Percentiles rank a stretch among this genome's conserved stretches.
Evolutionary conservation across 257 asterid genomes (phyloP).

Genomic region (Mentha longifolia): DNA sequence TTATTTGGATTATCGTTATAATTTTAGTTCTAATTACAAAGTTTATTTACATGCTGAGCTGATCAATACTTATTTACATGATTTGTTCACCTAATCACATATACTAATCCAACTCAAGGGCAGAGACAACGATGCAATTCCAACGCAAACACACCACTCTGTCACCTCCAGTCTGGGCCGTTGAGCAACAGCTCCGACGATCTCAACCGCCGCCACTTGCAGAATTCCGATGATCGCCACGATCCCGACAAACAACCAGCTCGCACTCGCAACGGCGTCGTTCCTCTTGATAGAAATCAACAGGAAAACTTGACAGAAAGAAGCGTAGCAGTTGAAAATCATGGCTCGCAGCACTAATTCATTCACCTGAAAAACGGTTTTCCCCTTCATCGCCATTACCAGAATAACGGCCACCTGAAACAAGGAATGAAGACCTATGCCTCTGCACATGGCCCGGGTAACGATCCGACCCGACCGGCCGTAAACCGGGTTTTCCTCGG

Average conservation of each 20-base stretch:
- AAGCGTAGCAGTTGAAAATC: conserved; percentile 39
- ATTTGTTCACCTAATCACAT: not conserved
- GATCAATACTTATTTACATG: not conserved
- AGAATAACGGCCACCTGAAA: conserved; percentile 37
- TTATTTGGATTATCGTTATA: no score
- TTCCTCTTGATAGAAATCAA: conserved; percentile 34
- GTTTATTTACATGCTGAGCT: not conserved
- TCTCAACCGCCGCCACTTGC: conserved; percentile 24
- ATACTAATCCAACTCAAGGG: conserved; percentile 26
- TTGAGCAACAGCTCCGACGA: conserved; percentile 9
- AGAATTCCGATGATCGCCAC: conserved; percentile 17
- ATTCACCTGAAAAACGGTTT: conserved; percentile 21
- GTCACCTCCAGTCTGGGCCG: conserved; percentile 1
- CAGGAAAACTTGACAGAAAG: conserved; percentile 44
- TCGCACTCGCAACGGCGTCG: not conserved
- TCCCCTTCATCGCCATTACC: conserved; percentile 37
- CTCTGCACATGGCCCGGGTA: conserved; percentile 40
- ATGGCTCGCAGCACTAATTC: conserved; percentile 24
- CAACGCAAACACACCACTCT: conserved; percentile 43
- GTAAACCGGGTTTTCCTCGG: not conserved
- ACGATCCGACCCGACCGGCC: conserved; percentile 30
- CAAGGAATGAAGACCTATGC: conserved; percentile 34
- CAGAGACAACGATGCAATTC: conserved; percentile 41
- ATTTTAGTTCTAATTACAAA: not conserved
- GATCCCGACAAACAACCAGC: conserved; percentile 1